Evolutionary conservation across 106 monocot genomes (phyloP).

Genomic region (Hemerocallis citrina): DNA sequence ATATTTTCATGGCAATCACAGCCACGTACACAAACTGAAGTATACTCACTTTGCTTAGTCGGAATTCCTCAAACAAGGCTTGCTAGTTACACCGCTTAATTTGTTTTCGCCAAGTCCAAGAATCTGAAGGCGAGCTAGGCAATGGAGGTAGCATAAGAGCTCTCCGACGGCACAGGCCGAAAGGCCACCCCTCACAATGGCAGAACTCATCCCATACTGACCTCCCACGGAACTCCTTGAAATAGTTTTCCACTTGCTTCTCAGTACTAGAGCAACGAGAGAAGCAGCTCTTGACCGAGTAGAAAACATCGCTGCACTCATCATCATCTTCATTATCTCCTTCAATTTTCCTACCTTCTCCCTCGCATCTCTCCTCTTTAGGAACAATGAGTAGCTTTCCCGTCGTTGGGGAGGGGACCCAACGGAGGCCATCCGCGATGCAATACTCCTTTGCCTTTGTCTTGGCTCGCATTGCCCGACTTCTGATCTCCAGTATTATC

Average conservation of each 20-base stretch:
- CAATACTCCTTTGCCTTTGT: background rate
- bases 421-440: constrained; percentile 3
- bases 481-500: constrained; percentile 30
- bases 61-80: no score
- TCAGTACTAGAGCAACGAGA: constrained; percentile 33
- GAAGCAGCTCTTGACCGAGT: constrained; percentile 61
- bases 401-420: constrained; percentile 13
- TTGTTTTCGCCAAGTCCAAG: constrained; percentile 85
- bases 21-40: no score
- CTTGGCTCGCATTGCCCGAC: constrained; percentile 26
- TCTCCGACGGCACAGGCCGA: constrained; percentile 50
- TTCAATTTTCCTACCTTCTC: background rate
- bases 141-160: constrained; percentile 35
- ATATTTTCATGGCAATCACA: no score
- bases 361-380: background rate
- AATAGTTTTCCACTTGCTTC: background rate
- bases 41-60: no score
- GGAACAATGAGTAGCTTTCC: constrained; percentile 7
- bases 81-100: no score
- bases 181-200: constrained; percentile 81
- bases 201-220: constrained; percentile 46
- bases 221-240: background rate
- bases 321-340: constrained; percentile 3
- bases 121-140: constrained; percentile 57
- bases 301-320: constrained; percentile 47